These are phyloP conservation scores for Thelonectria olida DNA, from an alignment of 2,329 filamentous ascomycete species.

Conservation along the genomic window DNA sequence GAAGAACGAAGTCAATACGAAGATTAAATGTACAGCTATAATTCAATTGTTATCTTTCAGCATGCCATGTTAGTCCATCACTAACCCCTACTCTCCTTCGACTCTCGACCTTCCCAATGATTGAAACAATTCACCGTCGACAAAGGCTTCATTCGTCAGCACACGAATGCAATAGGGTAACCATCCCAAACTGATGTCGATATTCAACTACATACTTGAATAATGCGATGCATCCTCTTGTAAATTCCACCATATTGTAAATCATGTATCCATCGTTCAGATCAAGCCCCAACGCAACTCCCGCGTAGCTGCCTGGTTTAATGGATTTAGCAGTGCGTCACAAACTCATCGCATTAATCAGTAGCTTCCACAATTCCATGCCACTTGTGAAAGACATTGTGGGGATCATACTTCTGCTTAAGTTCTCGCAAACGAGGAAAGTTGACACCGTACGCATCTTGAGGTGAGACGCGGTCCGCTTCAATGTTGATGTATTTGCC, in stretches of 20 bases:
- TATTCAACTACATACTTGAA: not conserved
- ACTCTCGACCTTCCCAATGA: no score
- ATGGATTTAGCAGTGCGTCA: not conserved
- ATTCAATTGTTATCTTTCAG: no score
- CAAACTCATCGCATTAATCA: not conserved
- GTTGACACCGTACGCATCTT: constrained; percentile 45
- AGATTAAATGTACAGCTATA: no score
- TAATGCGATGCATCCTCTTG: not conserved
- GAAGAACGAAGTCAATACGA: no score
- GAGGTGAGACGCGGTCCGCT: constrained; percentile 33
- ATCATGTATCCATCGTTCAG: not conserved
- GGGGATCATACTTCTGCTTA: constrained; percentile 46
- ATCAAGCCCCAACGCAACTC: not conserved
- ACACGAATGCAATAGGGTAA: no score
- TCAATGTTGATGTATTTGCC: constrained; percentile 45
- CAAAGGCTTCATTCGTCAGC: no score
- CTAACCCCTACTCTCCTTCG: no score
- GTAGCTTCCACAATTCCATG: constrained; percentile 29
- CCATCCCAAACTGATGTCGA: no score
- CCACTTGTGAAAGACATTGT: constrained; percentile 47
- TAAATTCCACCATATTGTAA: not conserved
- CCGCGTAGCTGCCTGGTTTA: not conserved
- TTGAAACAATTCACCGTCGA: no score
- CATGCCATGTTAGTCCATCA: no score
- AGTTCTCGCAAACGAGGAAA: constrained; percentile 41